Evolutionary conservation across 306 rosid genomes (phyloP), one percentile per base, ranked within the genome.

Genomic region (Gastrolobium villosum): DNA sequence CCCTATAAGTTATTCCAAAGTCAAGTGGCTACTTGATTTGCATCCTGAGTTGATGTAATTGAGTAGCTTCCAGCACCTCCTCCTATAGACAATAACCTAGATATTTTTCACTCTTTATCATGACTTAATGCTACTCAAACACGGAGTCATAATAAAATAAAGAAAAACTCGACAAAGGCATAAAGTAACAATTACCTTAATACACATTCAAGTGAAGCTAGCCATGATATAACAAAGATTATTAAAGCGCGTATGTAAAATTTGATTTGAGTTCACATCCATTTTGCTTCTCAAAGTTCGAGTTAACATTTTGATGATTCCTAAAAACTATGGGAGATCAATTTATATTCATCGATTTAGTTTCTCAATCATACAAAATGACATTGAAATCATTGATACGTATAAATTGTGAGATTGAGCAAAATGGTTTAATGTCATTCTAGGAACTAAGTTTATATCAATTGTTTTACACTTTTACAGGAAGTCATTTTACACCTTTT

Each of bases 1-100:
- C 85, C 85, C 13, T 76, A 31, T 55, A 76, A 77, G 69, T 77
- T 82, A 14, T 82, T 68, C 82, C 82, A 78, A 11, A 78, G 82
- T 61, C 67, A 68, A 32, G 76, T 44, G 5, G 82, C 82, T 6
- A 56, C 76, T 5, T 43, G 3, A 3, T 2, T 36, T 0, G 83
- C 83, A 59, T 84, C 85, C 14, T 71, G 74, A 4, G 35, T 7
- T 1, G 82, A 77, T 37, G 64, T 5, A 41, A 80, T 72, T 9
- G 48, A 56, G 74, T 84, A 81, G 78, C 65, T 72, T 5, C 84
- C 78, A 11, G 66, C 70, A 1, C 75, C 50, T 46, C 85, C 85
- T 40, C 88, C 88, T 4, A 85, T 6, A 3, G 85, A 85, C 0
- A 85, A 65, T 49, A 81, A 35, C 72, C 10, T 28, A 44, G 35